These are phyloP conservation scores for Trametes sp. DNA, from an alignment of 1,284 basidiomycete species.

Conservation along the genomic window DNA sequence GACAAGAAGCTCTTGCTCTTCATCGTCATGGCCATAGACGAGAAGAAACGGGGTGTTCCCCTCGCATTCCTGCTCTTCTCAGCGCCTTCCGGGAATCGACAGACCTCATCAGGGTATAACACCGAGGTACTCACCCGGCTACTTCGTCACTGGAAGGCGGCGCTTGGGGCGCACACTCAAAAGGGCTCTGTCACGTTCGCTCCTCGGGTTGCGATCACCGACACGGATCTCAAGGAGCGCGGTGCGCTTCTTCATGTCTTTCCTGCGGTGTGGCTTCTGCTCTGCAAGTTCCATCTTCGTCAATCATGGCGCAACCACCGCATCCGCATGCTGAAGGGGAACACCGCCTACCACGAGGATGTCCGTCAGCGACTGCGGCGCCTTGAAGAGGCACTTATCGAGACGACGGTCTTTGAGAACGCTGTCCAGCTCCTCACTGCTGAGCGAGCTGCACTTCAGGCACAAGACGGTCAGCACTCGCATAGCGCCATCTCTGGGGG, in stretches of 20 bases:
- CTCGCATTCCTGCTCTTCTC: conserved; percentile 48
- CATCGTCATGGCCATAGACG: conserved; percentile 46
- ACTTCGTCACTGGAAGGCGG: conserved; percentile 26
- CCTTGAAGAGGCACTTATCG: conserved; percentile 14
- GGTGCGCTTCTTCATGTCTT: conserved; percentile 42
- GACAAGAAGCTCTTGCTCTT: conserved; percentile 43
- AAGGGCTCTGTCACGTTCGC: conserved; percentile 34
- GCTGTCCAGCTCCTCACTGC: no score
- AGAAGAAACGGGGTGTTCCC: conserved; percentile 39
- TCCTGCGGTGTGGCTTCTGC: conserved; percentile 41
- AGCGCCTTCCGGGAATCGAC: conserved; percentile 40
- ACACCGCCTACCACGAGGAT: no score
- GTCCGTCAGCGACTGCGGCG: no score
- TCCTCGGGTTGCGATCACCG: conserved; percentile 44
- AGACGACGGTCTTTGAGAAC: no score
- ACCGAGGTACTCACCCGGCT: conserved; percentile 31
- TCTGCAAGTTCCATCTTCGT: conserved; percentile 50
- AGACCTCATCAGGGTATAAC: conserved; percentile 39
- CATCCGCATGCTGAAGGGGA: conserved; percentile 3
- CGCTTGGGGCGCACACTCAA: conserved; percentile 43
- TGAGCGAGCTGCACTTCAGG: no score
- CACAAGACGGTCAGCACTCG: background rate
- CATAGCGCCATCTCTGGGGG: background rate
- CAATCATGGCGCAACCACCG: conserved; percentile 48
- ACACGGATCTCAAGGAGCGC: conserved; percentile 48